Evolutionary conservation across 2,329 filamentous ascomycete species (phyloP), one percentile per base, ranked within the genome.

Genomic region (Penicillium sp.): DNA sequence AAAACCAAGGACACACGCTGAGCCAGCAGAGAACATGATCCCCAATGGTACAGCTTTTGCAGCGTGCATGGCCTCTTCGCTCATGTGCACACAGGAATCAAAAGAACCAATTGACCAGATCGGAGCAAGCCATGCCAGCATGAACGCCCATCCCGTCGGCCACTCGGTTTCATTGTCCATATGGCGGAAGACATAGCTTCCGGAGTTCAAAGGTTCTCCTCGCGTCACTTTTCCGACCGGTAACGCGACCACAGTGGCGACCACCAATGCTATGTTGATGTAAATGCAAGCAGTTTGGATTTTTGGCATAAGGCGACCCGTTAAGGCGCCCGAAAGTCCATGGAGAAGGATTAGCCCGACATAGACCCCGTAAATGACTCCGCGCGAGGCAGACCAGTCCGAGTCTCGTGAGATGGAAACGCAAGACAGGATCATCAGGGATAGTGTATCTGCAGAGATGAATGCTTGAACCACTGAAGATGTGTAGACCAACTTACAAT

Each of bases 21-120:
- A 82, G 13, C 85, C 57, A 10, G 61, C 57, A 9, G 59, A 0
- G 82, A 50, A 53, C 47, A 53, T 43, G 28, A 55, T 55, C 6
- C 53, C 53, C 31, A 55, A 13, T 1, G 57, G 83, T 0, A 84
- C 82, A 1, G 82, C 81, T 48, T 77, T 81, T 3, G 80, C 79
- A 1, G 83, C 83, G 66, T 86, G 83, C 45, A 79, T 70, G 0
- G 83, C 82, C 64, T 85, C 83, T 65, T 85, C 83, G 36, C 76
- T 79, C 75, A 85, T 83, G 57, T 84, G 80, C 7, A 81, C 80
- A 51, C 81, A 84, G 1, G 76, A 78, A 60, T 84, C 81, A 56
- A 84, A 84, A 2, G 74, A 77, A 0, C 71, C 72, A 36, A 72
- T 73, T 0, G 81, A 83, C 83, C 83, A 86, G 54, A 86, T 85